Evolutionary conservation across 1,284 basidiomycete genomes (phyloP).

Genomic region (Coriolopsis trogii): DNA sequence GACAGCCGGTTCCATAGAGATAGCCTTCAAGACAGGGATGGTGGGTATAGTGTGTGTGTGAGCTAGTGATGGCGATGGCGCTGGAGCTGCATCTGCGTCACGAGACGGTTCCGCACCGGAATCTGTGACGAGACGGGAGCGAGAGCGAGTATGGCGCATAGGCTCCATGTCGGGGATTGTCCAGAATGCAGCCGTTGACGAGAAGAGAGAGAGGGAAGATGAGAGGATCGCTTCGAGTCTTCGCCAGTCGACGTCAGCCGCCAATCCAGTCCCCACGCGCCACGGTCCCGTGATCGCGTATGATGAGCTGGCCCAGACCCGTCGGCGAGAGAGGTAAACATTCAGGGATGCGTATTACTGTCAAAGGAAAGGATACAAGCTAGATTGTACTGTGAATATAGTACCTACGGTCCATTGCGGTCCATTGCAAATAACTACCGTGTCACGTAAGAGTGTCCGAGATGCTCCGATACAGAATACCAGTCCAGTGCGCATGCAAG

Average conservation of each 20-base stretch:
- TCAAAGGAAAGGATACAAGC: neutral
- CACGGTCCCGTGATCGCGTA: conserved; percentile 21
- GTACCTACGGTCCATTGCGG: neutral
- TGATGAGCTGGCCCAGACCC: neutral
- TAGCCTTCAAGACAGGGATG: conserved; percentile 11
- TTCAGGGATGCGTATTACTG: too few species aligned
- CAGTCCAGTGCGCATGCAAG: too few species aligned
- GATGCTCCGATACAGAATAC: too few species aligned
- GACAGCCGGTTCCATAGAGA: conserved; percentile 10
- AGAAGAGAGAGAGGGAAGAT: neutral
- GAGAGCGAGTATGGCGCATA: conserved; percentile 17
- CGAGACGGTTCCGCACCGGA: neutral
- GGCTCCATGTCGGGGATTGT: neutral
- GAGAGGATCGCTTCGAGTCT: neutral
- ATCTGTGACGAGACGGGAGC: conserved; percentile 5
- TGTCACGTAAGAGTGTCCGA: neutral
- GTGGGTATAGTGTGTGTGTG: neutral
- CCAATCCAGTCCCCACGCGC: neutral
- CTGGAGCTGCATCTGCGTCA: neutral
- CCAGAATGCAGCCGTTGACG: too few species aligned
- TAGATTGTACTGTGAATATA: neutral
- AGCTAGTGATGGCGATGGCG: neutral
- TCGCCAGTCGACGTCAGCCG: neutral
- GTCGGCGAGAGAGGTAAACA: neutral
- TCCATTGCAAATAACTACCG: neutral